phyloP scores from a whole-genome alignment of 177 flowering plant species.

The Vitis hybrid region DNA sequence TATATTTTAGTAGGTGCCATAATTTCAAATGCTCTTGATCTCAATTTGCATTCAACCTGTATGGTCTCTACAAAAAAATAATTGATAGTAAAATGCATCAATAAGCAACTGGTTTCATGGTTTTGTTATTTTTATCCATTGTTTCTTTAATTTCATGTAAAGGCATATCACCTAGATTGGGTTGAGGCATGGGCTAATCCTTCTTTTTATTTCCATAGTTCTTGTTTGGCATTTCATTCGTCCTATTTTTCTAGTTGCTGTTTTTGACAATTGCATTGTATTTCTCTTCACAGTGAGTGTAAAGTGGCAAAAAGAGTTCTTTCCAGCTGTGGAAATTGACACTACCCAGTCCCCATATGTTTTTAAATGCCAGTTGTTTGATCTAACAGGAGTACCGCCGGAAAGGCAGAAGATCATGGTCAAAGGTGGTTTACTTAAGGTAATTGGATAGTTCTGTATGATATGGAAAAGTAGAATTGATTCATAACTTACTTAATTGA shows the following conservation, averaged over 20 bases:
- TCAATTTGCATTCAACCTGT: too few species aligned
- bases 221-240: not conserved
- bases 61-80: too few species aligned
- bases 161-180: too few species aligned
- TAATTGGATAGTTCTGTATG: slow-evolving; percentile 23
- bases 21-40: too few species aligned
- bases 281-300: slow-evolving; percentile 65
- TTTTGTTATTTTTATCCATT: too few species aligned
- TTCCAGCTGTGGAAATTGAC: slow-evolving; percentile 80
- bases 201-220: not conserved
- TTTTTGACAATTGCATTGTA: slow-evolving; percentile 3
- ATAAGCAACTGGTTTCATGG: too few species aligned
- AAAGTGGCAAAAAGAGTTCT: slow-evolving; percentile 95
- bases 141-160: too few species aligned
- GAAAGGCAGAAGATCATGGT: slow-evolving; percentile 99
- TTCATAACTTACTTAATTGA: not conserved
- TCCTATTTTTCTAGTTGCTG: not conserved
- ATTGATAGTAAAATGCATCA: too few species aligned
- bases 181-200: too few species aligned
- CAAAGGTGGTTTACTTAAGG: slow-evolving; percentile 97
- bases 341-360: slow-evolving; percentile 88
- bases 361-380: slow-evolving; percentile 90
- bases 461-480: not conserved
- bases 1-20: too few species aligned
- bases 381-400: slow-evolving; percentile 96